Evolutionary conservation across 75 land plant genomes (phyloP).

Genomic region (Cunninghamia lanceolata): DNA sequence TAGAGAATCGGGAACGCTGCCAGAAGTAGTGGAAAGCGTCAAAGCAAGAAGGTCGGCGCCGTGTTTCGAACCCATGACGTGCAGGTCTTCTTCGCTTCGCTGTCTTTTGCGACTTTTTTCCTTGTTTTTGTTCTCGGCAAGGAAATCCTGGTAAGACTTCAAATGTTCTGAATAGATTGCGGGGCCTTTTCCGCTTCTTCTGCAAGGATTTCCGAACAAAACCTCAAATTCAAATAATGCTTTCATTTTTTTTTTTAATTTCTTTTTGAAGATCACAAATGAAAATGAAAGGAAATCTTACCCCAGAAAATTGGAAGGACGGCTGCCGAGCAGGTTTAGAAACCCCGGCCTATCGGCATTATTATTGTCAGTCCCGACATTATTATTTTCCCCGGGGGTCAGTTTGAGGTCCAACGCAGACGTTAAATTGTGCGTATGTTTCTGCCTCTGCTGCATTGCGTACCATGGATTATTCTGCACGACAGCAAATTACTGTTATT

Average conservation of each 20-base stretch:
- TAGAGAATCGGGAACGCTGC: background rate
- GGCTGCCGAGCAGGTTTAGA: background rate
- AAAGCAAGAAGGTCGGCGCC: background rate
- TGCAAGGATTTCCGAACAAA: background rate
- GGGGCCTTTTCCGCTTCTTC: background rate
- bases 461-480: conserved; percentile 4
- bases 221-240: background rate
- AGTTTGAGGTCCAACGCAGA: conserved; percentile 1
- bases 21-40: background rate
- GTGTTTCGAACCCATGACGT: background rate
- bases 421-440: background rate
- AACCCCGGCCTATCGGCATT: background rate
- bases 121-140: background rate
- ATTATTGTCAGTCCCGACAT: background rate
- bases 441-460: background rate
- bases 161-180: background rate
- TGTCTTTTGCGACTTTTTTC: background rate
- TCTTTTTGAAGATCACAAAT: background rate
- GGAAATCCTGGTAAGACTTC: background rate
- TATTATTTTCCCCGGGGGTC: background rate
- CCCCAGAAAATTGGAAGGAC: background rate
- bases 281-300: background rate
- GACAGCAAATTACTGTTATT: background rate
- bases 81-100: background rate
- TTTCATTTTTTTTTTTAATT: too few relatives aligned